phyloP scores from a whole-genome alignment of 2,329 filamentous ascomycete genomes.

The Emmonsiellopsis sp. region DNA sequence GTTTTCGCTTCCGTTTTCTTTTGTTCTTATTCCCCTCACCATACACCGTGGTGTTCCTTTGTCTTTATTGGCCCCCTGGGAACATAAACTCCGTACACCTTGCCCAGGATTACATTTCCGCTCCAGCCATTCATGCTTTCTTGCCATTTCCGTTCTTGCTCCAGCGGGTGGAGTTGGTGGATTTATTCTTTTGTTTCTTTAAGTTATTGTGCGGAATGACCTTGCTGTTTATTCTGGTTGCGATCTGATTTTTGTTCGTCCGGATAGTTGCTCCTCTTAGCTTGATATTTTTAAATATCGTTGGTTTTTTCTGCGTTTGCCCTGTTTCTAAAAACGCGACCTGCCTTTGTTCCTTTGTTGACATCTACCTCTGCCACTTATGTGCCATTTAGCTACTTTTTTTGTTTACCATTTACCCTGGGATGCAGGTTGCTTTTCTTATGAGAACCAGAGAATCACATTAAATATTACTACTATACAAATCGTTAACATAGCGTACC shows the following conservation, averaged over 20 bases:
- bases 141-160: neutral
- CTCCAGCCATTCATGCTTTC: neutral
- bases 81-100: no score
- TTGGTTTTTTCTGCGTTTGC: neutral
- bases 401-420: no score
- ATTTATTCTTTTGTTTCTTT: neutral
- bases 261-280: neutral
- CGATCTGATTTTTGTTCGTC: neutral
- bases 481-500: no score
- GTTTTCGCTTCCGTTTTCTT: neutral
- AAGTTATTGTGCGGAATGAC: neutral
- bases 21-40: neutral
- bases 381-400: no score
- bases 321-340: neutral
- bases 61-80: no score
- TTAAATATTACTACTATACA: no score
- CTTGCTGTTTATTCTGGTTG: neutral
- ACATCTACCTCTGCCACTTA: no score
- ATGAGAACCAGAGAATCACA: no score
- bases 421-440: no score
- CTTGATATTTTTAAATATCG: neutral
- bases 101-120: neutral
- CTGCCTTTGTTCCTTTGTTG: no score
- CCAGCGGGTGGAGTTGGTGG: conserved; percentile 4
- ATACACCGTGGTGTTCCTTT: neutral